Evolutionary conservation across 163 green algal species (phyloP), one percentile per base, ranked within the genome.

Genomic region (Trebouxia gelatinosa): DNA sequence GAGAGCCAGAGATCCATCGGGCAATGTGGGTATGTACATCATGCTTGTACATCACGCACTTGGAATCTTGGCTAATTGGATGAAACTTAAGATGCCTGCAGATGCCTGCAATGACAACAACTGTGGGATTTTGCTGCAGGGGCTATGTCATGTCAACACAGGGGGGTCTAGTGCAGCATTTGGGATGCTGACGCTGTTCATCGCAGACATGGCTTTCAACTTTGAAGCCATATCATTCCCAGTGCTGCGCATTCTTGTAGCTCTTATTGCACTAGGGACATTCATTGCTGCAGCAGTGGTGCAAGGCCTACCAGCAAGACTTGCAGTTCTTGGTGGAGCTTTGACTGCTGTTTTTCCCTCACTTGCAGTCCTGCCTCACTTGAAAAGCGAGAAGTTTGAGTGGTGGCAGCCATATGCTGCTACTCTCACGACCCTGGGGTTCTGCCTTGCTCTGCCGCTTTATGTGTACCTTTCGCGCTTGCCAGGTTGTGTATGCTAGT

Each of bases 161-260:
- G 32, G 50, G 7, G 72, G 62, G 35, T 62, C 62, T 5, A 72
- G 64, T 13, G 58, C 39, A 38, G 74, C 51, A 21, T 57, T 78
- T 54, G 74, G 79, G 17, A 46, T 84, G 37, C 31, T 84, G 38
- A 23, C 29, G 13, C 66, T 79, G 19, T 84, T 84, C 31, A 26
- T 78, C 17, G 50, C 32, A 32, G 79, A 84, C 64, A 28, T 78
- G 62, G n/a, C 43, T 38, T 59, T 84, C 72, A 84, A 84, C 54
- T 84, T 84, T 78, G 79, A 84, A 32, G 31, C 64, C 26, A 68
- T 84, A 28, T 65, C 62, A 32, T 84, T 70, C 38, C 79, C 79
- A 0, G 38, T 78, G 6, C 37, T 78, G 48, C 72, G 72, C 16
- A 46, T 78, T 11, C 6, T 78, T 17, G 48, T 50, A 19, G 51